phyloP scores from a whole-genome alignment of 2,329 filamentous ascomycete species.

The Chrysoporthe deuterocubensis region DNA sequence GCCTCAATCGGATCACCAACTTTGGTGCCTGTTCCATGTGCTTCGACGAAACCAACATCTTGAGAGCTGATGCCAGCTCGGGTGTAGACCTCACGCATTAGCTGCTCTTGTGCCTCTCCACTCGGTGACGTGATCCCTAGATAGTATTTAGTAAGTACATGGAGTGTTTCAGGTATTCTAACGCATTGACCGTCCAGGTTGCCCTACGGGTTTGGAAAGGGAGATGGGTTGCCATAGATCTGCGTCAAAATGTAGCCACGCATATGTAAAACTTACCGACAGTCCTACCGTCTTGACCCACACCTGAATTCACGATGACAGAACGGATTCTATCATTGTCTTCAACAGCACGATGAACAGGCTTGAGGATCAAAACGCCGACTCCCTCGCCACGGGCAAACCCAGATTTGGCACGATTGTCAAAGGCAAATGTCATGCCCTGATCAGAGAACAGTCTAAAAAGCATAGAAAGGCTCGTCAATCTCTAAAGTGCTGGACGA shows the following conservation, averaged over 20 bases:
- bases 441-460: conserved; percentile 34
- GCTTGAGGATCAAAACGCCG: conserved; percentile 43
- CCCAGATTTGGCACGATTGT: conserved; percentile 39
- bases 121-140: conserved; percentile 39
- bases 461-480: not conserved
- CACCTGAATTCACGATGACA: conserved; percentile 40
- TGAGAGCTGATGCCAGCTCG: conserved; percentile 27
- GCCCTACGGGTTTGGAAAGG: not conserved
- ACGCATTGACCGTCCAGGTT: too few species aligned
- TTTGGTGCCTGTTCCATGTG: conserved; percentile 45
- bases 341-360: conserved; percentile 40
- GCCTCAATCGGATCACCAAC: conserved; percentile 47
- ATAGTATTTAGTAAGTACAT: not conserved
- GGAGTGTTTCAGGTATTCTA: not conserved
- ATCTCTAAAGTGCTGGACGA: not conserved
- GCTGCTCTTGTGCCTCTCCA: conserved; percentile 30
- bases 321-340: conserved; percentile 37
- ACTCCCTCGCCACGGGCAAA: conserved; percentile 44
- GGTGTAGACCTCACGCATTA: conserved; percentile 31
- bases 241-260: not conserved
- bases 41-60: conserved; percentile 33
- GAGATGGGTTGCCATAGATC: not conserved
- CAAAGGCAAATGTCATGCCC: conserved; percentile 34
- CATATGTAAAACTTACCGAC: conserved; percentile 32
- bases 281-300: conserved; percentile 45